Evolutionary conservation across 495 filamentous ascomycete genomes (phyloP).

Genomic region (Penicillium waksmanii): DNA sequence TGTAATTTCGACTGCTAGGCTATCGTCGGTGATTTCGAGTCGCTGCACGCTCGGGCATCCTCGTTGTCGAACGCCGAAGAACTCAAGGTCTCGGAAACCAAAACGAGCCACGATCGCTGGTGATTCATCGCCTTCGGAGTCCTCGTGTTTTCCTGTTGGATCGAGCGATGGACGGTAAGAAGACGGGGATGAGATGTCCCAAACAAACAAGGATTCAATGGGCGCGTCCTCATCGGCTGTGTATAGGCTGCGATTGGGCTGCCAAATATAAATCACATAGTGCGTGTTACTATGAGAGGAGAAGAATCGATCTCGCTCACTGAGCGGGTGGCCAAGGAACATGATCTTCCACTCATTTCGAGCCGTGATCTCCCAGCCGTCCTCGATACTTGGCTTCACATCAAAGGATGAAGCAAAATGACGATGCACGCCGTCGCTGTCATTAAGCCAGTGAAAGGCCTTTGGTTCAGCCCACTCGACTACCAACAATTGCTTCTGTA

Average conservation of each 20-base stretch:
- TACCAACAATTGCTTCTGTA: constrained; percentile 59
- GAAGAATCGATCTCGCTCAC: constrained; percentile 64
- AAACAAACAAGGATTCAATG: constrained; percentile 65
- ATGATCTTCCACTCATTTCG: constrained; percentile 75
- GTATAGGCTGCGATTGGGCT: constrained; percentile 62
- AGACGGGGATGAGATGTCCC: constrained; percentile 65
- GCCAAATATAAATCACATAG: constrained; percentile 71
- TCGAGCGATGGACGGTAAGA: constrained; percentile 60
- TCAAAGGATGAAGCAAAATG: constrained; percentile 70
- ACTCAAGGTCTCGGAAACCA: constrained; percentile 58
- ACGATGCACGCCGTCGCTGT: constrained; percentile 59
- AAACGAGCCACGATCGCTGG: constrained; percentile 60
- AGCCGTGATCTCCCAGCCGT: constrained; percentile 51
- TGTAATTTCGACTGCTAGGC: constrained; percentile 48
- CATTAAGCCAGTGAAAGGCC: constrained; percentile 62
- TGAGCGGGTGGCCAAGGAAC: constrained; percentile 63
- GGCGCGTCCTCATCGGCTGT: constrained; percentile 59
- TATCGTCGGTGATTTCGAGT: constrained; percentile 55
- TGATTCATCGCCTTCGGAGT: constrained; percentile 38
- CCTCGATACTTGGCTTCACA: constrained; percentile 30
- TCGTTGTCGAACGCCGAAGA: constrained; percentile 61
- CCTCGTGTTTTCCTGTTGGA: constrained; percentile 44
- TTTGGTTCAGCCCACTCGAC: constrained; percentile 68
- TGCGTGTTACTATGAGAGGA: constrained; percentile 64
- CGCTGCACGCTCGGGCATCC: constrained; percentile 55